Percentiles rank a stretch among this genome's conserved stretches.
These are phyloP conservation scores for Lepidopterella palustris DNA, from an alignment of 495 filamentous ascomycete genomes.

Conservation along the genomic window DNA sequence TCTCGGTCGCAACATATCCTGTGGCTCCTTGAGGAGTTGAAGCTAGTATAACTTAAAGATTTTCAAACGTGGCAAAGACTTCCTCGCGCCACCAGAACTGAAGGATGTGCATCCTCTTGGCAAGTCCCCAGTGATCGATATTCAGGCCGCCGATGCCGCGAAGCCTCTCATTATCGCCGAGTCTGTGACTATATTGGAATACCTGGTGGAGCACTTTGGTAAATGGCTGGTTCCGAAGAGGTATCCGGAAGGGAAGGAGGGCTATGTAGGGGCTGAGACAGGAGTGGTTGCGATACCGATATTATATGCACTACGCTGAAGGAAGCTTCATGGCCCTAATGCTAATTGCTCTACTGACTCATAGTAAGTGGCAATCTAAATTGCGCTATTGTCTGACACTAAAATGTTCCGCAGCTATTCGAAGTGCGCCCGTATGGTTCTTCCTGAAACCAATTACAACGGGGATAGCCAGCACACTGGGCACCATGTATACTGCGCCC, in stretches of 20 bases:
- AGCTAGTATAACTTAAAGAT: conserved; percentile 72
- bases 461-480: conserved; percentile 56
- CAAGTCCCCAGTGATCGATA: conserved; percentile 68
- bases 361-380: conserved; percentile 42
- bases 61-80: conserved; percentile 57
- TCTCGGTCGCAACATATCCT: conserved; percentile 80
- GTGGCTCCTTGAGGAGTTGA: conserved; percentile 83
- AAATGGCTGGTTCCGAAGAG: conserved; percentile 55
- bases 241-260: conserved; percentile 51
- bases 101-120: conserved; percentile 77
- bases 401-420: conserved; percentile 45
- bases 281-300: conserved; percentile 68
- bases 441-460: conserved; percentile 74
- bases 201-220: conserved; percentile 69
- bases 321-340: conserved; percentile 69
- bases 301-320: conserved; percentile 77
- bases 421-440: conserved; percentile 64
- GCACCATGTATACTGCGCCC: conserved; percentile 52
- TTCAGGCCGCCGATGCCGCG: conserved; percentile 43
- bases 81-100: conserved; percentile 63
- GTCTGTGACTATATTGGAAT: conserved; percentile 72
- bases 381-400: neutral
- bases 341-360: conserved; percentile 52
- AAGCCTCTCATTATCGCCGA: conserved; percentile 69
- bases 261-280: conserved; percentile 62